phyloP scores from a whole-genome alignment of 2,329 filamentous ascomycete genomes.

The Tricladium varicosporioides region DNA sequence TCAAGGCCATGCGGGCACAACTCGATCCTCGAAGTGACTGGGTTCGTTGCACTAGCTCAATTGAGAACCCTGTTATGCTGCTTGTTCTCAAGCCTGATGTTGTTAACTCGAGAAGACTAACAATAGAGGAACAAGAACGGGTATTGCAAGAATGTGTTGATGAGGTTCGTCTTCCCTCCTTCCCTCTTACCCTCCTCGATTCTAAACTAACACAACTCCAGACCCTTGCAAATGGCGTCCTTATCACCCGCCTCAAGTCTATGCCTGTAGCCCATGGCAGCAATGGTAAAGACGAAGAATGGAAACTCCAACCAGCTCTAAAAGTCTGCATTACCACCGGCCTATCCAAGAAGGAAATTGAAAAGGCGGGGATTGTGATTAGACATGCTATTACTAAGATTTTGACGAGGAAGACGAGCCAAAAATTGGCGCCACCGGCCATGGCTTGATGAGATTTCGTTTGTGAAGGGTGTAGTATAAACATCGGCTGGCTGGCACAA shows the following conservation, averaged over 20 bases:
- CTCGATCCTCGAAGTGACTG: conserved; percentile 92
- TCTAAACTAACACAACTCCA: conserved; percentile 36
- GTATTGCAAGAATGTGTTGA: conserved; percentile 91
- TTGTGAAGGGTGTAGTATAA: too few species aligned
- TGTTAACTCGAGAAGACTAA: conserved; percentile 66
- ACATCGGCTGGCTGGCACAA: too few species aligned
- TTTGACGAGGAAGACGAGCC: conserved; percentile 63
- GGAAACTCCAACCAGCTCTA: conserved; percentile 73
- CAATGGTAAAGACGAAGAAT: conserved; percentile 66
- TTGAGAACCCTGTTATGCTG: conserved; percentile 85
- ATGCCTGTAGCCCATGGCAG: conserved; percentile 64
- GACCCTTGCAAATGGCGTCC: conserved; percentile 81
- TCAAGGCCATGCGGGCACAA: conserved; percentile 79
- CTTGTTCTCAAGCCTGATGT: conserved; percentile 82
- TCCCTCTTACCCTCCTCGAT: background rate
- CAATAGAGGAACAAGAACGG: conserved; percentile 74
- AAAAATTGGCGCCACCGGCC: conserved; percentile 39
- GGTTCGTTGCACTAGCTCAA: conserved; percentile 76
- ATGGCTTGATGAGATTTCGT: conserved; percentile 29
- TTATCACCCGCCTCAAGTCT: conserved; percentile 83
- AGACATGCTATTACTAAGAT: conserved; percentile 93
- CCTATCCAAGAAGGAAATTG: conserved; percentile 88
- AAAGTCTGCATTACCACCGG: conserved; percentile 90
- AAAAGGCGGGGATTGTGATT: conserved; percentile 86
- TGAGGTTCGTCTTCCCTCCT: conserved; percentile 61